These are phyloP conservation scores for Panicum miliaceum DNA, from an alignment of 176 grass and related monocot species.

Conservation along the genomic window DNA sequence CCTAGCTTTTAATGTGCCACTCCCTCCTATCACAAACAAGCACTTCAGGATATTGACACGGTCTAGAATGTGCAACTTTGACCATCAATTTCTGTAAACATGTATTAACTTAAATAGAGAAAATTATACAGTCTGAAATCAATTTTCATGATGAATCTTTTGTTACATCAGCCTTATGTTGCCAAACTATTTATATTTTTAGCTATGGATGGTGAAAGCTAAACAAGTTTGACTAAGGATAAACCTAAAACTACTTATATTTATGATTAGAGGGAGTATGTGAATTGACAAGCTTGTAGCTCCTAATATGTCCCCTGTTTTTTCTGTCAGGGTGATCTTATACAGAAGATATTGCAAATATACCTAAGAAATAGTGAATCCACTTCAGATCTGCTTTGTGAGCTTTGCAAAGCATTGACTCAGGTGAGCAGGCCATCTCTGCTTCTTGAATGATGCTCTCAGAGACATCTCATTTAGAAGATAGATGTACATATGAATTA, in stretches of 20 bases:
- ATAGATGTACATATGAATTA: conserved; percentile 11
- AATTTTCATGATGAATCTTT: no score
- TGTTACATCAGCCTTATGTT: neutral
- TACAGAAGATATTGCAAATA: conserved; percentile 86
- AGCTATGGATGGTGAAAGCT: neutral
- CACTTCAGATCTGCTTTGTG: conserved; percentile 63
- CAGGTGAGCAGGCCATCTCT: conserved; percentile 45
- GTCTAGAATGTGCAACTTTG: neutral
- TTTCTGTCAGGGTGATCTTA: conserved; percentile 61
- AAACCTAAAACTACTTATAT: neutral
- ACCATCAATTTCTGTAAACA: neutral
- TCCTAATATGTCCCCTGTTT: conserved; percentile 37
- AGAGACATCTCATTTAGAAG: conserved; percentile 21
- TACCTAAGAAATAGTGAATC: conserved; percentile 81
- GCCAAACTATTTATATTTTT: neutral
- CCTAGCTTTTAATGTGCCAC: conserved; percentile 5
- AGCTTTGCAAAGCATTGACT: conserved; percentile 46
- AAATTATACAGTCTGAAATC: neutral
- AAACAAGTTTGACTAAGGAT: neutral
- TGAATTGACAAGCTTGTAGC: conserved; percentile 5
- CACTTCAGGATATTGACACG: neutral
- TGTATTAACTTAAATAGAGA: neutral
- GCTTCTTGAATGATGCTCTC: conserved; percentile 32
- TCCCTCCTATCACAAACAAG: neutral
- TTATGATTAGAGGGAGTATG: neutral